Evolutionary conservation across 257 asterid genomes (phyloP).

Genomic region (Sherardia arvensis): DNA sequence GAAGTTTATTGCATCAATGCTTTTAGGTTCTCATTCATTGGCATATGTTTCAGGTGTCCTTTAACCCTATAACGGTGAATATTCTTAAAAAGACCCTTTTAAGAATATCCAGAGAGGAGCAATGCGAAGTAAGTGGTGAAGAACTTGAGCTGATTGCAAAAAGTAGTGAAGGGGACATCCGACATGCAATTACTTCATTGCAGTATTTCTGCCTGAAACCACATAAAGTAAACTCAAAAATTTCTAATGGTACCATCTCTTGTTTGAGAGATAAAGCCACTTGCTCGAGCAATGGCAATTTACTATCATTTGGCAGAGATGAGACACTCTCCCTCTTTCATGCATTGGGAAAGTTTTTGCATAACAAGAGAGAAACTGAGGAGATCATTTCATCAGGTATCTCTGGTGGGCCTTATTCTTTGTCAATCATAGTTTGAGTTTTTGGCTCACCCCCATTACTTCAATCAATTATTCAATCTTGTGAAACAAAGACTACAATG

Average conservation of each 20-base stretch:
- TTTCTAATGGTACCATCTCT: constrained; percentile 15
- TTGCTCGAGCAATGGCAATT: constrained; percentile 26
- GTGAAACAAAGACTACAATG: no score
- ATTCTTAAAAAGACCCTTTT: constrained; percentile 60
- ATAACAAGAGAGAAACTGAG: constrained; percentile 75
- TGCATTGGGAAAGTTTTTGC: constrained; percentile 93
- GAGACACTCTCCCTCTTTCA: constrained; percentile 77
- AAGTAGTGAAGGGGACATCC: constrained; percentile 84
- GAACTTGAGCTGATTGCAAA: constrained; percentile 64
- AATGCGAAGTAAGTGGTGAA: constrained; percentile 47
- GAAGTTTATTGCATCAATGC: not conserved
- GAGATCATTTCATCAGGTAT: constrained; percentile 43
- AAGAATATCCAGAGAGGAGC: constrained; percentile 61
- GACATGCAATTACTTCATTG: constrained; percentile 80
- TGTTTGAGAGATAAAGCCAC: constrained; percentile 23
- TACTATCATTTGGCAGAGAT: constrained; percentile 78
- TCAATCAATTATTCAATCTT: not conserved
- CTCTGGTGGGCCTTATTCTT: constrained; percentile 4
- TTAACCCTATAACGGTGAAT: constrained; percentile 71
- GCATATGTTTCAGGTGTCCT: constrained; percentile 49
- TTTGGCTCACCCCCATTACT: not conserved
- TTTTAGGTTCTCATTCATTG: constrained; percentile 2
- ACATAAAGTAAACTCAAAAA: constrained; percentile 24
- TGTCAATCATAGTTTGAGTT: not conserved
- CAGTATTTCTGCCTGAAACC: constrained; percentile 73